Percentiles rank a stretch among this genome's conserved stretches.
phyloP scores from a whole-genome alignment of 148 eudicot genomes.

The Cornus kousa region DNA sequence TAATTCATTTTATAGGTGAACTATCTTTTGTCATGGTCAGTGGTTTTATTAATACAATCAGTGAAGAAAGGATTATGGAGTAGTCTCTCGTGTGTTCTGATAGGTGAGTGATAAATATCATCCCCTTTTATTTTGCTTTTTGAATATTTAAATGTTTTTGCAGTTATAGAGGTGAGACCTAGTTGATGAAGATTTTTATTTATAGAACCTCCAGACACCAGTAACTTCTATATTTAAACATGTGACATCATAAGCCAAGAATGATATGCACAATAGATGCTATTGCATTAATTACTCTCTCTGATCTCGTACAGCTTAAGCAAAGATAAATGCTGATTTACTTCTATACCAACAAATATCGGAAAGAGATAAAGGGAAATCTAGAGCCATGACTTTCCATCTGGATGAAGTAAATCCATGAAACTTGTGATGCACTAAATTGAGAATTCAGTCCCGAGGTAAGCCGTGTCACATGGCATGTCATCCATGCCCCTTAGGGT shows the following conservation, averaged over 20 bases:
- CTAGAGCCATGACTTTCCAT: conserved; percentile 9
- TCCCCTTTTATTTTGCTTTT: neutral
- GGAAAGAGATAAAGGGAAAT: conserved; percentile 9
- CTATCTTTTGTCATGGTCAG: neutral
- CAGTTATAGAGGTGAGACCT: neutral
- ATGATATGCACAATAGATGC: conserved; percentile 9
- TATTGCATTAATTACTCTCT: conserved; percentile 25
- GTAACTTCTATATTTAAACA: conserved; percentile 5
- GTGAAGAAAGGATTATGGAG: conserved; percentile 6
- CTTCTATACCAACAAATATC: neutral
- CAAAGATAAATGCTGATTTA: conserved; percentile 22
- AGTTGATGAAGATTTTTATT: conserved; percentile 13
- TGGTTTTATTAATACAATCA: neutral
- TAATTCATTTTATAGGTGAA: neutral
- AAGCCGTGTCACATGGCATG: conserved; percentile 44
- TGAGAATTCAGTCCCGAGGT: conserved; percentile 35
- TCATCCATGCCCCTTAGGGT: conserved; percentile 56
- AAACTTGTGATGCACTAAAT: conserved; percentile 32
- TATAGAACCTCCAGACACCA: neutral
- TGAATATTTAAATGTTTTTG: neutral
- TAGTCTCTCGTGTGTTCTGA: neutral
- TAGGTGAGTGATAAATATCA: neutral
- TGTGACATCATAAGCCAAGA: neutral
- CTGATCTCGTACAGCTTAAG: conserved; percentile 4
- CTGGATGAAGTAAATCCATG: conserved; percentile 14